Evolutionary conservation across 75 land plant species (phyloP).

Genomic region (Sequoiadendron giganteum): DNA sequence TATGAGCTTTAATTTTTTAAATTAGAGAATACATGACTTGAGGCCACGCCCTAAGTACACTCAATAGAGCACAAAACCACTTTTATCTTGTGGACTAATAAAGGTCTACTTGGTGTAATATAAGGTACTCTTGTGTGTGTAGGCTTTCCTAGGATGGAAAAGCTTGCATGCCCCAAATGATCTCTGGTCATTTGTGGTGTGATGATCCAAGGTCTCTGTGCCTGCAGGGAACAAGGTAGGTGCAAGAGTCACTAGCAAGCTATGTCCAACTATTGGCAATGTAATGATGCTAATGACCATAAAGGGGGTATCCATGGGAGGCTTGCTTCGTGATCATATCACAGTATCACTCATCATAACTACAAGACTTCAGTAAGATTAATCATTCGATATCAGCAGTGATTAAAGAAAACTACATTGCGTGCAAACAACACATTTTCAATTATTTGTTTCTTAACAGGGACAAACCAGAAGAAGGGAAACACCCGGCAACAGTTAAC

Average conservation of each 20-base stretch:
- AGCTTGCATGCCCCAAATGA: not conserved
- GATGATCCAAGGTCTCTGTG: not conserved
- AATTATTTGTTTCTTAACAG: not conserved
- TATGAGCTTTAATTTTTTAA: not conserved
- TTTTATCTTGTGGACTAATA: not conserved
- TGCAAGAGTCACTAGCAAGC: not conserved
- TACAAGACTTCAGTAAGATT: not conserved
- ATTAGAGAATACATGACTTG: not conserved
- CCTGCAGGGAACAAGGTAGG: not conserved
- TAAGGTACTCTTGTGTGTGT: not conserved
- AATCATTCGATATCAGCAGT: not conserved
- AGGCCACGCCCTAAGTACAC: not conserved
- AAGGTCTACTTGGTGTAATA: not conserved
- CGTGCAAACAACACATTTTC: not conserved
- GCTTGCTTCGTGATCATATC: not conserved
- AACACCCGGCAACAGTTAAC: not conserved
- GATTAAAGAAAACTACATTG: not conserved
- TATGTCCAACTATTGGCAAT: not conserved
- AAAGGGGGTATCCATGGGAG: not conserved
- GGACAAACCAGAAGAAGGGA: not conserved
- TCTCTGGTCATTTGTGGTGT: not conserved
- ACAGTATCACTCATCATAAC: not conserved
- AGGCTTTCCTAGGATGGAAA: not conserved
- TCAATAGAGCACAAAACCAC: not conserved
- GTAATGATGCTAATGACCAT: not conserved